Evolutionary conservation across 2,329 filamentous ascomycete genomes (phyloP).

Genomic region (Penicillium verrucosum): DNA sequence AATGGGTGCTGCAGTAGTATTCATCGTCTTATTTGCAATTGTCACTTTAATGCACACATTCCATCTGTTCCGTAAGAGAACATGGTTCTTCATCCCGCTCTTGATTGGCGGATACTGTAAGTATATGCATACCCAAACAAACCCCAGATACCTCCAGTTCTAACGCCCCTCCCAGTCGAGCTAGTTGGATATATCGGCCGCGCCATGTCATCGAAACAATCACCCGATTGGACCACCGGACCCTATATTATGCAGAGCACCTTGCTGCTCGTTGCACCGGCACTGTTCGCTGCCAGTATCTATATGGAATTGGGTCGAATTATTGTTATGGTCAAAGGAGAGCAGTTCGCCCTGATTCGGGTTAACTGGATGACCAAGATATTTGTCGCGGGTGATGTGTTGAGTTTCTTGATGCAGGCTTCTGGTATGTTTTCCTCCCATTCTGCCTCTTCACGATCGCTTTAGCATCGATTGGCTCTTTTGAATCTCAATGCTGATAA

Average conservation of each 20-base stretch:
- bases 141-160: not conserved
- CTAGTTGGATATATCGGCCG: constrained; percentile 53
- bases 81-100: constrained; percentile 29
- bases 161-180: constrained; percentile 43
- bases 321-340: constrained; percentile 22
- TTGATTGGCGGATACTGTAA: constrained; percentile 38
- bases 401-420: constrained; percentile 32
- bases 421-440: constrained; percentile 16
- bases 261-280: constrained; percentile 25
- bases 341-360: constrained; percentile 21
- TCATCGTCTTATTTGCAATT: constrained; percentile 23
- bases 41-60: constrained; percentile 21
- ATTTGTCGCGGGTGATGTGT: constrained; percentile 29
- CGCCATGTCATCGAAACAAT: constrained; percentile 40
- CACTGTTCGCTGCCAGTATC: constrained; percentile 28
- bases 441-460: not conserved
- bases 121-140: constrained; percentile 5
- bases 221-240: constrained; percentile 24
- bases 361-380: constrained; percentile 29
- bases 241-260: constrained; percentile 28
- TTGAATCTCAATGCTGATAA: not conserved
- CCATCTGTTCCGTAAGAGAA: constrained; percentile 22
- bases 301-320: constrained; percentile 28
- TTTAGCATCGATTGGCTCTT: not conserved
- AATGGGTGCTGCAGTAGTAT: constrained; percentile 23